These are phyloP conservation scores for Groenewaldozyma auringiensis DNA, from an alignment of 1,139 yeast species.

Conservation along the genomic window DNA sequence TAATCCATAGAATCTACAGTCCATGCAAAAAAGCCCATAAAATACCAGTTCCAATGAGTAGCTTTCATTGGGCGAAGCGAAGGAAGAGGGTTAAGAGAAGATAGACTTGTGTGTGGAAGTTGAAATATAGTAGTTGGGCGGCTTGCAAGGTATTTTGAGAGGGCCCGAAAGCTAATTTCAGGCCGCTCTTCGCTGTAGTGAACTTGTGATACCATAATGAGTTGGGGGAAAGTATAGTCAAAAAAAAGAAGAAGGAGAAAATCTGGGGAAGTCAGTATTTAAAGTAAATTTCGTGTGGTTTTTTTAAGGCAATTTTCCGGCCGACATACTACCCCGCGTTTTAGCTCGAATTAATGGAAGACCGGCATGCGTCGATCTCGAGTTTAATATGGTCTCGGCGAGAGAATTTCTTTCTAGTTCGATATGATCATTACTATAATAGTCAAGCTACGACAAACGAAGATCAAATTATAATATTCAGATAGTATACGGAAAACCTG, in stretches of 20 bases:
- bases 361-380: too few species aligned
- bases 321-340: neutral
- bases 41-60: conserved; percentile 33
- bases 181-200: neutral
- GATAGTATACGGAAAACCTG: too few species aligned
- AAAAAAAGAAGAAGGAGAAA: neutral
- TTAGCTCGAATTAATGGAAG: neutral
- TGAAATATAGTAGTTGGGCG: conserved; percentile 26
- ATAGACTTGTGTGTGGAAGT: conserved; percentile 19
- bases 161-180: conserved; percentile 8
- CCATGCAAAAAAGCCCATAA: conserved; percentile 45
- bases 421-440: too few species aligned
- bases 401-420: too few species aligned
- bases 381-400: too few species aligned
- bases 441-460: too few species aligned
- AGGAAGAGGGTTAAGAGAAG: conserved; percentile 31
- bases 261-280: neutral
- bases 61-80: conserved; percentile 30
- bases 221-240: too few species aligned
- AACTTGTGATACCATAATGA: too few species aligned
- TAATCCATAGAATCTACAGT: conserved; percentile 47
- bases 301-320: neutral
- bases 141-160: conserved; percentile 22
- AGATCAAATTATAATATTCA: too few species aligned
- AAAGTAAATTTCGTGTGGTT: too few species aligned